Evolutionary conservation across 305 asterid species (phyloP), one percentile per base, ranked within the genome.

Genomic region (Fraxinus paxiana): DNA sequence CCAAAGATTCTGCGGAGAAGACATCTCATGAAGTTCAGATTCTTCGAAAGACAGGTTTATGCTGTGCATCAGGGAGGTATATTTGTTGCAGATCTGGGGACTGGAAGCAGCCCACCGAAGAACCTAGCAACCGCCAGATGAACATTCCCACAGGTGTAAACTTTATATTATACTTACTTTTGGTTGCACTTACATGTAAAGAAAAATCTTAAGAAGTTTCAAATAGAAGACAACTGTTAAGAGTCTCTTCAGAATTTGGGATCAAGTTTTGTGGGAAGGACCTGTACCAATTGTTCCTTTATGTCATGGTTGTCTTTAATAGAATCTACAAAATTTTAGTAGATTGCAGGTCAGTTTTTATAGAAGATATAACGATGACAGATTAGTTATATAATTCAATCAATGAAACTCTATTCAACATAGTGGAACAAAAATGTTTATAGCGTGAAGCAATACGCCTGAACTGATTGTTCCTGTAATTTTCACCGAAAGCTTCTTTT

Each of bases 81-180:
- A 80, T 87, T 8, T 89, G 93, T 73, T 79, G 91, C 79, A 88
- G 86, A 79, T 89, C 97, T 22, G 89, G 83, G 79, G 94, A 91
- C 79, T 74, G 76, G 86, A 85, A 81, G 79, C 88, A 83, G 74
- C 88, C 88, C 31, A 85, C 77, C 20, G 94, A 92, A 75, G 97
- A 92, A 86, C 80, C 94, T 81, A 91, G 93, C 80, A 90, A 91
- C 69, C 92, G 93, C 0, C 97, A 92, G 82, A 90, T 85, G 82
- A 94, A 89, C 84, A 84, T 94, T 85, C 97, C 98, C 61, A 80
- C 92, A 91, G 99, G 99, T 95, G 70, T 80, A 84, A 73, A 22
- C 31, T 13, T 71, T 54, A n/a, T 63, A 63, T 24, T 20, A 18
- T 56, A 56, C 28, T 63, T 63, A 24, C 34, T 63, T 24, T 63